Evolutionary conservation across 73 alveolate species (phyloP).

Genomic region (Tetrahymena malaccensis): DNA sequence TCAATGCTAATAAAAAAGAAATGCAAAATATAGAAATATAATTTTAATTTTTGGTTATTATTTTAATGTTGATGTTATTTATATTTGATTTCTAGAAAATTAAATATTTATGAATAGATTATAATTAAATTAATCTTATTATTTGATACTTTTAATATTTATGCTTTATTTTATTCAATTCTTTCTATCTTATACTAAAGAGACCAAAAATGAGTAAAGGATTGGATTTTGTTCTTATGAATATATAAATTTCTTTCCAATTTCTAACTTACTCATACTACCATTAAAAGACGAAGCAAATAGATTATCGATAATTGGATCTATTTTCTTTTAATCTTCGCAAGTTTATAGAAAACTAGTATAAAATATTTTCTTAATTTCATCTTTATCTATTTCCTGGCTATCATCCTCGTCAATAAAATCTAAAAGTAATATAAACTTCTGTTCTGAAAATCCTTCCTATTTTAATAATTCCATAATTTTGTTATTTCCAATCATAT

Average conservation of each 20-base stretch:
- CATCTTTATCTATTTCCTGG: not conserved
- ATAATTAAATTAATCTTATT: too few species aligned
- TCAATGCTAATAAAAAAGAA: too few species aligned
- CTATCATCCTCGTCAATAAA: conserved; percentile 14
- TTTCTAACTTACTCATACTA: not conserved
- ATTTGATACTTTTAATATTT: too few species aligned
- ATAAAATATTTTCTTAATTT: conserved; percentile 9
- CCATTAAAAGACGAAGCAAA: not conserved
- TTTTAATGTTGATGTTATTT: not conserved
- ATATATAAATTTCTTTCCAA: not conserved
- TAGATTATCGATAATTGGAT: not conserved
- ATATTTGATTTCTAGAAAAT: not conserved
- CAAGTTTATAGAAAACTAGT: not conserved
- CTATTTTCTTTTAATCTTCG: not conserved
- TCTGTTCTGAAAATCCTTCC: not conserved
- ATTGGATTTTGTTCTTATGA: not conserved
- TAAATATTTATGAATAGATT: too few species aligned
- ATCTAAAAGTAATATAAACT: conserved; percentile 3
- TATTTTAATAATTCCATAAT: not conserved
- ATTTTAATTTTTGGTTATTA: too few species aligned
- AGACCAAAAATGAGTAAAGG: not conserved
- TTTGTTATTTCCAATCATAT: not conserved
- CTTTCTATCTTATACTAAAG: not conserved
- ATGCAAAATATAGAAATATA: too few species aligned
- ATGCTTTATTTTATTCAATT: not conserved